Evolutionary conservation across 2,329 filamentous ascomycete species (phyloP), one percentile per base, ranked within the genome.

Genomic region (Aspergillus sp.): DNA sequence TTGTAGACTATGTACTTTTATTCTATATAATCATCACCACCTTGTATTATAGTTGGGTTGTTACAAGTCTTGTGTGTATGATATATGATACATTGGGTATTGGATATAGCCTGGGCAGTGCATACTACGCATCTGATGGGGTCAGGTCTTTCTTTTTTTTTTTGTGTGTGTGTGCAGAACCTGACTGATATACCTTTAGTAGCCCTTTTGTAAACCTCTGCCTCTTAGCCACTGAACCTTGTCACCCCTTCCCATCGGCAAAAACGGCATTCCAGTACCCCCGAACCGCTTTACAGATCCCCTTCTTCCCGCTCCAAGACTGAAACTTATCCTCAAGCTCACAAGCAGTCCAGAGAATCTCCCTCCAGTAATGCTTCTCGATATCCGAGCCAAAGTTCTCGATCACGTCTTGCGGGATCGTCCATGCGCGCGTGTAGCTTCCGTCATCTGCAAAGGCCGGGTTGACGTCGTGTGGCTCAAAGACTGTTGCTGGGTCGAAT

Each of bases 261-360:
- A 76, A 79, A 11, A 78, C 69, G 8, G 71, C 71, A 49, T 74
- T 67, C 71, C 73, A 79, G 59, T 78, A 78, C 7, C 67, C 55
- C 64, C 67, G 71, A 30, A 74, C 72, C 8, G 67, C 67, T 54
- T 71, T 63, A 57, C 77, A 80, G 31, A 77, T 72, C 9, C 66
- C 69, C 43, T 64, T 66, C 57, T 70, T 70, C n/a, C 67, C 69
- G 17, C 69, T 68, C 74, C 77, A 79, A 54, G 66, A 69, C 34
- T 60, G 61, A 58, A 75, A 74, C 47, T 68, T 73, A 30, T 65
- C 59, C 58, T 79, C 74, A 22, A 79, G 71, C 52, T 74, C 72
- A 61, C 77, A 79, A 11, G 72, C 76, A 7, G 76, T 74, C 66
- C 73, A 74, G 41, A 71, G 72, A 56, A 79, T 77, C 62, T 78